Conservation (phyloP, 2,329 filamentous ascomycete species). For the Raffaelea arxii region DNA sequence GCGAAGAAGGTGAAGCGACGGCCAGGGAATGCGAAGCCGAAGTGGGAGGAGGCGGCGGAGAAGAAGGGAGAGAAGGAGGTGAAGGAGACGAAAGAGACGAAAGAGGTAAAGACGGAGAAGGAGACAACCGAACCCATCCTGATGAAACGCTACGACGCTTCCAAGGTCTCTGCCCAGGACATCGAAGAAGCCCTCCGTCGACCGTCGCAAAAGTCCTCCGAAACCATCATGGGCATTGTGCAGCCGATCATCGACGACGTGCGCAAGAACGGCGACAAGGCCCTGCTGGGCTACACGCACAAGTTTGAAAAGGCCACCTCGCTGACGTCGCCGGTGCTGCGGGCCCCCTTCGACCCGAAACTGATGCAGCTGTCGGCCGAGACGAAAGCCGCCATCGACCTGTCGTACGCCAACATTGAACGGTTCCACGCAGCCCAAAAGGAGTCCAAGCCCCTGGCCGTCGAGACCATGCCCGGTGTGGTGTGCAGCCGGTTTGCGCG, state of each 20-base stretch:
- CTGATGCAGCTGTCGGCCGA: slow-evolving; percentile 80
- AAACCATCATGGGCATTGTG: slow-evolving; percentile 84
- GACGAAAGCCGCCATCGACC: slow-evolving; percentile 84
- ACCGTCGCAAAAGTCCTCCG: slow-evolving; percentile 90
- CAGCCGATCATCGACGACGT: slow-evolving; percentile 87
- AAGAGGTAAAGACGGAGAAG: background rate
- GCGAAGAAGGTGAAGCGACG: slow-evolving; percentile 90
- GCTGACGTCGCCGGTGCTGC: slow-evolving; percentile 78
- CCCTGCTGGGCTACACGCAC: slow-evolving; percentile 86
- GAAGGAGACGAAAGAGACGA: slow-evolving; percentile 52
- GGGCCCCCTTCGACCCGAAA: slow-evolving; percentile 74
- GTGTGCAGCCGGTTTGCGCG: slow-evolving; percentile 87
- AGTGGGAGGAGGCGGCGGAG: slow-evolving; percentile 74
- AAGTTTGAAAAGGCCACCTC: slow-evolving; percentile 96
- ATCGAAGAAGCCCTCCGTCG: slow-evolving; percentile 71
- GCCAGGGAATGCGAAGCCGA: slow-evolving; percentile 87
- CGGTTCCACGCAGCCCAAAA: slow-evolving; percentile 90
- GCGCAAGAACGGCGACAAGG: slow-evolving; percentile 72
- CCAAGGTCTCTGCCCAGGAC: slow-evolving; percentile 51
- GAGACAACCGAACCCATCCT: slow-evolving; percentile 47
- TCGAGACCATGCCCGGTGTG: slow-evolving; percentile 97
- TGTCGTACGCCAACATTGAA: slow-evolving; percentile 87
- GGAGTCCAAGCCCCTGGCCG: slow-evolving; percentile 68
- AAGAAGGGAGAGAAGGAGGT: slow-evolving; percentile 50
- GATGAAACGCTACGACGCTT: slow-evolving; percentile 71